phyloP scores from a whole-genome alignment of 306 rosid species.

The Prunus armeniaca region DNA sequence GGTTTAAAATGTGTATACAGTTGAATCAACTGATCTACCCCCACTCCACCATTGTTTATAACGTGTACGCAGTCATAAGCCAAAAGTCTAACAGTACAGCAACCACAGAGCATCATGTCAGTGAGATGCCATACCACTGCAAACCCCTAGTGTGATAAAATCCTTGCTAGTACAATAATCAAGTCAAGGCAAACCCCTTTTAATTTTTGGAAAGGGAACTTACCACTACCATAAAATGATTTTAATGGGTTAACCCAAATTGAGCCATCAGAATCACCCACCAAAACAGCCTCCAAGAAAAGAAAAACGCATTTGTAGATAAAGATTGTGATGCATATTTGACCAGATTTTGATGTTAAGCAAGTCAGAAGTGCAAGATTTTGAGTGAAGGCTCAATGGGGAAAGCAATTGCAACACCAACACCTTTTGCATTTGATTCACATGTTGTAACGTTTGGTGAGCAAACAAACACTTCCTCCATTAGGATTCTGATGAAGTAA shows the following conservation, averaged over 20 bases:
- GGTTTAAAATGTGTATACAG: too few relatives aligned
- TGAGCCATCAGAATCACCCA: not conserved
- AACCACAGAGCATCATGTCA: too few relatives aligned
- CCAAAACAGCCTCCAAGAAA: not conserved
- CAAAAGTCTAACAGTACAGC: too few relatives aligned
- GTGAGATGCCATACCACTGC: too few relatives aligned
- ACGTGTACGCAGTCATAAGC: too few relatives aligned
- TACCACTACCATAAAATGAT: not conserved
- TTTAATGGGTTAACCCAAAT: too few relatives aligned
- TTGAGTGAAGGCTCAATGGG: not conserved
- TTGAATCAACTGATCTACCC: too few relatives aligned
- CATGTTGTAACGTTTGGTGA: not conserved
- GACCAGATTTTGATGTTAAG: not conserved
- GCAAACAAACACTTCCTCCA: not conserved
- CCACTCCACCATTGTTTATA: too few relatives aligned
- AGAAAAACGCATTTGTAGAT: not conserved
- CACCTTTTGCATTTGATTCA: not conserved
- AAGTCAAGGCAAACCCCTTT: too few relatives aligned
- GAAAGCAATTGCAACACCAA: not conserved
- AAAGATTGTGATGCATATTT: not conserved
- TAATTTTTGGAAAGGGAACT: too few relatives aligned
- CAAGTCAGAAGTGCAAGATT: not conserved
- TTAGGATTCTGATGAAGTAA: not conserved
- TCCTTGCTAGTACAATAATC: not conserved
- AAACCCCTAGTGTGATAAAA: not conserved